These are phyloP conservation scores for Backusella circina DNA, from an alignment of 192 early-diverging fungal species.

Conservation along the genomic window DNA sequence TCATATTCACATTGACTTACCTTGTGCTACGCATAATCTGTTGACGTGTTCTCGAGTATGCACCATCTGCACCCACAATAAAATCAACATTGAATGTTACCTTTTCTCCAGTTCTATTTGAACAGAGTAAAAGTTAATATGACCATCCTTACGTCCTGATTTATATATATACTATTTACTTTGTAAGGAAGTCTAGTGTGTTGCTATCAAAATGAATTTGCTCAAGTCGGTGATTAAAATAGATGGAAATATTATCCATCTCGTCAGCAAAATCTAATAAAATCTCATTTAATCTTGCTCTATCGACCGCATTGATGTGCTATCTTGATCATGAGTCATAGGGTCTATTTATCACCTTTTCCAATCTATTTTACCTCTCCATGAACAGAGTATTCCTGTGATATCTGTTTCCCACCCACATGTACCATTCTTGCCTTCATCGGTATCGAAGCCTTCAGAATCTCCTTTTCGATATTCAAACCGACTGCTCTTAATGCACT, in stretches of 20 bases:
- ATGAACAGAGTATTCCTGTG: slow-evolving; percentile 86
- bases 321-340: slow-evolving; percentile 15
- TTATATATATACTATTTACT: slow-evolving; percentile 32
- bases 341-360: neutral
- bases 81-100: slow-evolving; percentile 59
- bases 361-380: slow-evolving; percentile 62
- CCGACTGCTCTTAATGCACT: slow-evolving; percentile 74
- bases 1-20: too few species aligned
- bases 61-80: slow-evolving; percentile 89
- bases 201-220: slow-evolving; percentile 73
- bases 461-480: slow-evolving; percentile 56
- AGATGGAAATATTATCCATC: slow-evolving; percentile 62
- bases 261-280: slow-evolving; percentile 73
- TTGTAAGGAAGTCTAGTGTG: slow-evolving; percentile 43
- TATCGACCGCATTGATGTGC: slow-evolving; percentile 93
- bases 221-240: slow-evolving; percentile 73
- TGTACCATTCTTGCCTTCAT: slow-evolving; percentile 96
- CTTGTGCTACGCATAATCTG: slow-evolving; percentile 75
- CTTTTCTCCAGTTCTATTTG: slow-evolving; percentile 20
- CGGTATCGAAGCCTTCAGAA: slow-evolving; percentile 73
- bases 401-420: slow-evolving; percentile 55
- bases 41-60: slow-evolving; percentile 74
- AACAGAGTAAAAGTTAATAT: neutral
- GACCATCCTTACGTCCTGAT: too few species aligned
- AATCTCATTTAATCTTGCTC: slow-evolving; percentile 76